These are phyloP conservation scores for Paracorniculantispora psalliotae DNA, from an alignment of 2,329 filamentous ascomycete genomes.

Conservation along the genomic window DNA sequence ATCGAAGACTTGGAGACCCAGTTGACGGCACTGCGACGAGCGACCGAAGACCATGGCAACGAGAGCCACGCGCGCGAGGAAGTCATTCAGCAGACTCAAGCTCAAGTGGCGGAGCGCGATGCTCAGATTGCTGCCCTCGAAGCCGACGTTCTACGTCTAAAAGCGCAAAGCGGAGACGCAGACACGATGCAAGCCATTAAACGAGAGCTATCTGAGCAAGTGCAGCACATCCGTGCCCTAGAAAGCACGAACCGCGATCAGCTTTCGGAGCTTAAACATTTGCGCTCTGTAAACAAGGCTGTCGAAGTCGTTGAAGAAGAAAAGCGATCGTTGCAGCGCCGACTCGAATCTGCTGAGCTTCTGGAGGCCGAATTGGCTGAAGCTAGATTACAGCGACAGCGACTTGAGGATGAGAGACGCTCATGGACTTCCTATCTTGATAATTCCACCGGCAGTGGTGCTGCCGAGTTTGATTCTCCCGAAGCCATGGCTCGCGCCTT, in stretches of 20 bases:
- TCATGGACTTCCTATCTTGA: conserved; percentile 86
- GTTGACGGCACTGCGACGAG: conserved; percentile 40
- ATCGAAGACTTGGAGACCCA: conserved; percentile 51
- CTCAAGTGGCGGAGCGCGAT: conserved; percentile 64
- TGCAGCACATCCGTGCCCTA: conserved; percentile 81
- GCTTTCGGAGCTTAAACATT: conserved; percentile 69
- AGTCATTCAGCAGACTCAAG: conserved; percentile 56
- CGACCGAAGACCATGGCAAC: conserved; percentile 53
- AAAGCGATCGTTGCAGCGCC: conserved; percentile 76
- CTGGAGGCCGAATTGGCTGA: conserved; percentile 75
- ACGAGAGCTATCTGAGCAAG: conserved; percentile 83
- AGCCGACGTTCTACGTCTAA: conserved; percentile 75
- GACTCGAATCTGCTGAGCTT: conserved; percentile 67
- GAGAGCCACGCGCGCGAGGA: conserved; percentile 53
- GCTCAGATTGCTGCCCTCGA: conserved; percentile 69
- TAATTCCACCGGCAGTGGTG: conserved; percentile 55
- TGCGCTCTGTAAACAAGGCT: conserved; percentile 77
- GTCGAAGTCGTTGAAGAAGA: conserved; percentile 94
- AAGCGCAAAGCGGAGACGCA: conserved; percentile 79
- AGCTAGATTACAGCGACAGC: conserved; percentile 73
- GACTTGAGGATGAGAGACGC: conserved; percentile 80
- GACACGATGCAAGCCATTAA: conserved; percentile 84
- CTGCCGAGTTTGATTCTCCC: conserved; percentile 79
- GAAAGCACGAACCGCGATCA: conserved; percentile 80
- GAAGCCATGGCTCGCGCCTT: conserved; percentile 82